Evolutionary conservation across 192 early-diverging fungal genomes (phyloP).

Genomic region (Entomortierella beljakovae): DNA sequence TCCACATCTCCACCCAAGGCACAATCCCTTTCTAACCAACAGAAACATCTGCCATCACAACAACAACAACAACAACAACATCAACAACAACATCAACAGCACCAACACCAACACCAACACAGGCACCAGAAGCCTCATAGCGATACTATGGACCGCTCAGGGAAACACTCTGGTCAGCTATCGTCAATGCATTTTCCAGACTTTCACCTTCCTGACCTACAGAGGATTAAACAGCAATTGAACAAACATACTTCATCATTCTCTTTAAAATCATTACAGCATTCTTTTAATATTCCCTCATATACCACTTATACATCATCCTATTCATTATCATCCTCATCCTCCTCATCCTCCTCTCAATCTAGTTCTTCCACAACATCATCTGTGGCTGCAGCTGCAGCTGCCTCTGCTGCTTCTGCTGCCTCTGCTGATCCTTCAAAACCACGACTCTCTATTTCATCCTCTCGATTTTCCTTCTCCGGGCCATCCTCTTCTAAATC

Average conservation of each 20-base stretch:
- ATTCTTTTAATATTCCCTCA: constrained; percentile 38
- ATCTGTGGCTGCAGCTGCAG: background rate
- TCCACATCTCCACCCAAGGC: background rate
- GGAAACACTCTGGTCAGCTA: constrained; percentile 17
- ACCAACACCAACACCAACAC: background rate
- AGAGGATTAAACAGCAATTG: constrained; percentile 40
- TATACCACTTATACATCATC: constrained; percentile 28
- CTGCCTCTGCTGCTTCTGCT: background rate
- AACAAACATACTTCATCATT: constrained; percentile 52
- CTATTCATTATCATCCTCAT: constrained; percentile 9
- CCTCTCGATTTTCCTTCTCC: no score
- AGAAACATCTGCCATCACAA: background rate
- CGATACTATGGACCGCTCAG: constrained; percentile 7
- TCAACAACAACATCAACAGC: background rate
- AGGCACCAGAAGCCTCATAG: background rate
- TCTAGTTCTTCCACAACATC: constrained; percentile 7
- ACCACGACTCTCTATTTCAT: background rate
- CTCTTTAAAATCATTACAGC: constrained; percentile 44
- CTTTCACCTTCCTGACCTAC: constrained; percentile 45
- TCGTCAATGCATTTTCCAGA: constrained; percentile 38
- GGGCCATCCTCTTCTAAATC: no score
- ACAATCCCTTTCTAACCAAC: background rate
- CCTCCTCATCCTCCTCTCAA: constrained; percentile 19
- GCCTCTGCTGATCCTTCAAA: constrained; percentile 8
- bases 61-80: background rate